Evolutionary conservation across 768 basidiomycete genomes (phyloP), one percentile per base, ranked within the genome.

Genomic region (Aureoboletus auriporus): DNA sequence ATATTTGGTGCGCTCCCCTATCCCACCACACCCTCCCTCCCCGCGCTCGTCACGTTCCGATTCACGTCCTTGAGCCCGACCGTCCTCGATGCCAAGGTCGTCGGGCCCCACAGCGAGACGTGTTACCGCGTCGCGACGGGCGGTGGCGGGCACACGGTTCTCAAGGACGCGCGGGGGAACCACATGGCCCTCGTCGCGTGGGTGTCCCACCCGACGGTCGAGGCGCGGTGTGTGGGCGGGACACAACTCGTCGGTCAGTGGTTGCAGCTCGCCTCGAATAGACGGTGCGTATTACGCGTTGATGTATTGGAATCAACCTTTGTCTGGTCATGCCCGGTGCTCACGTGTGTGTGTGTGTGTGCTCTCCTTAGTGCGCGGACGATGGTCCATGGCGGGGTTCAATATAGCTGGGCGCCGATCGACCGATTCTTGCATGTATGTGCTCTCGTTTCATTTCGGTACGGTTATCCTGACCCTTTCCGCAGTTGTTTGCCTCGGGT

Each of bases 1-100:
- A 65, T 84, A 49, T 80, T 78, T 56, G 83, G 83, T 6, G 82
- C 82, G 0, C 76, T 85, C 16, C 83, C 83, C 27, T 82, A 79
- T 55, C 74, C 78, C 6, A 12, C 49, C 20, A 42, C 17, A 20
- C 58, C 68, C 6, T 31, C 67, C 20, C 55, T 72, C 13, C 64
- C 68, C 28, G 59, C 67, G 13, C 67, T 69, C 48, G 55, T 73
- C 53, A 66, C 69, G 6, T 77, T 78, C 62, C 69, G 71, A 41
- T 78, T 85, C 69, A 74, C 75, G 10, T 65, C 71, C 11, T 71
- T 79, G 59, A 75, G 68, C 49, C 74, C 78, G 5, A 72, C 71
- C 33, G 66, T 84, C 8, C 68, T 83, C 45, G 79, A 84, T 58
- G 82, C 74, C 57, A 66, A 59, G 16, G 75, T 84, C 52, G 49